Percentiles rank a stretch among this genome's conserved stretches.
These are phyloP conservation scores for Thermoascus crustaceus DNA, from an alignment of 2,329 filamentous ascomycete species.

Conservation along the genomic window DNA sequence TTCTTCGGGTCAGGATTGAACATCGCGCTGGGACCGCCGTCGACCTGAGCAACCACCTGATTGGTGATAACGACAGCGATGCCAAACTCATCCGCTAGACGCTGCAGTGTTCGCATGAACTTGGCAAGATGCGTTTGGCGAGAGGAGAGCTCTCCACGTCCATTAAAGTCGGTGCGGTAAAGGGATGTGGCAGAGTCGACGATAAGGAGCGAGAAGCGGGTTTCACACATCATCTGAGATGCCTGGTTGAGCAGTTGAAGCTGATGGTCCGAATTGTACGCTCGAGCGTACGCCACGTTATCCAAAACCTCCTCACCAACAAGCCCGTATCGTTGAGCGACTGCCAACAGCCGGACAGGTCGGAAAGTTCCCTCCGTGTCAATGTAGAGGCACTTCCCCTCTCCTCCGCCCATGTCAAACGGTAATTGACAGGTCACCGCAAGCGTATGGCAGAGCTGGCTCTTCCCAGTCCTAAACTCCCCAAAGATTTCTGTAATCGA, in stretches of 20 bases:
- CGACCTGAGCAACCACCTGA: slow-evolving; percentile 95
- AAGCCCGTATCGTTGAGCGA: slow-evolving; percentile 88
- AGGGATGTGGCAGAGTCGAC: slow-evolving; percentile 94
- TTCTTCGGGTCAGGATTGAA: slow-evolving; percentile 99
- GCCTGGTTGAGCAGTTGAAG: slow-evolving; percentile 91
- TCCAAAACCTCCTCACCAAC: slow-evolving; percentile 96
- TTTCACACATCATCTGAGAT: slow-evolving; percentile 98
- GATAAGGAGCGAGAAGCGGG: slow-evolving; percentile 87
- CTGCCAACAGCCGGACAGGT: slow-evolving; percentile 80
- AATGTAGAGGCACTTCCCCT: slow-evolving; percentile 97
- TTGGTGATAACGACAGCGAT: slow-evolving; percentile 99
- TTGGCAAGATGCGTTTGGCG: slow-evolving; percentile 56
- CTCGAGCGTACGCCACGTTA: slow-evolving; percentile 94
- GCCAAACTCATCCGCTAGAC: slow-evolving; percentile 66
- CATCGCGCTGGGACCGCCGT: slow-evolving; percentile 93
- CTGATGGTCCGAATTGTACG: slow-evolving; percentile 98
- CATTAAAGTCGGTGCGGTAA: slow-evolving; percentile 92
- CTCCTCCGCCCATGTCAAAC: slow-evolving; percentile 97
- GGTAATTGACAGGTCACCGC: slow-evolving; percentile 96
- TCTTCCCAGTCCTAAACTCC: slow-evolving; percentile 96
- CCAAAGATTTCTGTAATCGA: slow-evolving; percentile 98
- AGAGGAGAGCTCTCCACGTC: slow-evolving; percentile 92
- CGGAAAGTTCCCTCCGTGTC: slow-evolving; percentile 97
- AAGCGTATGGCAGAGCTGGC: slow-evolving; percentile 97
- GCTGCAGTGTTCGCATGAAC: slow-evolving; percentile 42